phyloP scores from a whole-genome alignment of 208 protist genomes.

The Trichomonas tenax region DNA sequence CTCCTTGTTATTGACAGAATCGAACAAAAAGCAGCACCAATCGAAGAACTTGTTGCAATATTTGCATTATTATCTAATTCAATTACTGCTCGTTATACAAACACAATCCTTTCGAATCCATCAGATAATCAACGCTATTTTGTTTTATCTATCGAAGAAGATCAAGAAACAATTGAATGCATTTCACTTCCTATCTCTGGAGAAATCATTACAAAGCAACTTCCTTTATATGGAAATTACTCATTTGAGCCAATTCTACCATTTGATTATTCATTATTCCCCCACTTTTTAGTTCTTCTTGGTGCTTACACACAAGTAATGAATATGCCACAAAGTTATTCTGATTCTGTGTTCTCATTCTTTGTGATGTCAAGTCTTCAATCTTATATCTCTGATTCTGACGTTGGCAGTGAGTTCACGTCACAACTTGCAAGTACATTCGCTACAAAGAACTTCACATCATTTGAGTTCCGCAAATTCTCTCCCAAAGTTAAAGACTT shows the following conservation, averaged over 20 bases:
- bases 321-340: not conserved
- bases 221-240: no score
- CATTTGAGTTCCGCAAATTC: not conserved
- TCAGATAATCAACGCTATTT: not conserved
- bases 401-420: not conserved
- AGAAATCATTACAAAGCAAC: not conserved
- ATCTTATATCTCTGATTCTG: not conserved
- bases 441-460: not conserved
- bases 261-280: not conserved
- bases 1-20: not conserved
- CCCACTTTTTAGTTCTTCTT: not conserved
- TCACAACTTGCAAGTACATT: not conserved
- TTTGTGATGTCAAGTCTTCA: not conserved
- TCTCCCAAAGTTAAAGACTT: not conserved
- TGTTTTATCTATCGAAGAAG: not conserved
- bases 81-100: not conserved
- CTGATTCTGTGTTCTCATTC: not conserved
- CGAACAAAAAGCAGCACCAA: not conserved
- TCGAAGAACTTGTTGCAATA: not conserved
- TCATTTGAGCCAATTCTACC: not conserved
- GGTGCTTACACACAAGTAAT: no score
- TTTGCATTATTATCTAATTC: not conserved
- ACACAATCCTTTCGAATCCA: not conserved
- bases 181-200: not conserved
- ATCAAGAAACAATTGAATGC: not conserved